Evolutionary conservation across 805 yeast species (phyloP), one percentile per base, ranked within the genome.

Genomic region (Scheffersomyces ergatensis): DNA sequence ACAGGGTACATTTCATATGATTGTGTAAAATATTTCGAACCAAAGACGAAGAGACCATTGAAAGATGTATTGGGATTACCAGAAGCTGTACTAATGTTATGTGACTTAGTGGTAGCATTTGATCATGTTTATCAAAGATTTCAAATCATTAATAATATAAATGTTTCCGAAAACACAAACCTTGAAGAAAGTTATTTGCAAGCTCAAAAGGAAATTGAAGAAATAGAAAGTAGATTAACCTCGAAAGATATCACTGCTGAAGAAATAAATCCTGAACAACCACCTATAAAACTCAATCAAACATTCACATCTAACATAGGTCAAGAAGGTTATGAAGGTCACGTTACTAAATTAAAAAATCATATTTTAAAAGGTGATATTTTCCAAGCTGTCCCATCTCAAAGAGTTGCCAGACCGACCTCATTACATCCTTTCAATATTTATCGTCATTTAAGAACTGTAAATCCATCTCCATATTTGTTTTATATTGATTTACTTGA

Each of bases 381-480:
- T 43, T 86, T 93, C 67, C 99, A 93, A 65, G 97, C 96, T 1
- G 99, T 93, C 18, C 99, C 99, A 5, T 90, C 97, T 1, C 99
- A 93, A 71, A 78, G 99, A 58, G 89, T 93, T 20, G 88, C 95
- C 4, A 82, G 97, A 63, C 97, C 96, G 27, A 93, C 99, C 0
- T 81, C 89, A 3, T 71, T 93, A 52, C 98, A 93, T 62, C 98
- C 99, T 2, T 93, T 93, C 76, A 93, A 93, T 66, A 85, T 93
- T 35, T 93, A 92, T 67, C 83, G 95, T 51, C 97, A 92, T 58
- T 74, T 93, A 54, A 78, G 99, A 59, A 85, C 96, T 0, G 97
- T 93, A 36, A 93, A 93, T 65, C 99, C 99, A 9, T 89, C 97
- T 2, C 99, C 99, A 20, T 93, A 93, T 62, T 76, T 93, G 74